Percentiles rank a stretch among this genome's conserved stretches.
These are phyloP conservation scores for Scleromitrula shiraiana DNA, from an alignment of 2,329 filamentous ascomycete genomes.

Conservation along the genomic window DNA sequence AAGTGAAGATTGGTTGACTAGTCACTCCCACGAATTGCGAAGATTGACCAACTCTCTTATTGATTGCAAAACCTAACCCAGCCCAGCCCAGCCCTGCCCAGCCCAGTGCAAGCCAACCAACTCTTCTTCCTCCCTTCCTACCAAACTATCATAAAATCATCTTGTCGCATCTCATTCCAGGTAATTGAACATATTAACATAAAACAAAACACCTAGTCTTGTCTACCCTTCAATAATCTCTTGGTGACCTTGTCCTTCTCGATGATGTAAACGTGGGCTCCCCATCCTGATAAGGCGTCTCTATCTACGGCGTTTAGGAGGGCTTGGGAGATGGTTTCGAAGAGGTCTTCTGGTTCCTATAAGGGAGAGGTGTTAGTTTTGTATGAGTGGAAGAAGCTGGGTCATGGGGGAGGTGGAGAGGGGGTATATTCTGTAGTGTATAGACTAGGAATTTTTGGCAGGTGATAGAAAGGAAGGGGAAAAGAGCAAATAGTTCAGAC, in stretches of 20 bases:
- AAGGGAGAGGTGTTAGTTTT: conserved; percentile 5
- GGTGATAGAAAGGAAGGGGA: background rate
- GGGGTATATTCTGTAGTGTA: background rate
- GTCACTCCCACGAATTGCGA: no score
- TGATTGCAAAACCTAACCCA: no score
- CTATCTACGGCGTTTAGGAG: conserved; percentile 92
- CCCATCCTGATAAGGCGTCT: conserved; percentile 95
- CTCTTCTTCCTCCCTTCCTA: no score
- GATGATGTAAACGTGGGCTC: conserved; percentile 97
- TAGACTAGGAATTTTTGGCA: background rate
- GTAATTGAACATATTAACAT: no score
- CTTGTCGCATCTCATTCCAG: no score
- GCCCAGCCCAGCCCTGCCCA: no score
- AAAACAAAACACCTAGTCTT: conserved; percentile 76
- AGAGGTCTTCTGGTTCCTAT: conserved; percentile 84
- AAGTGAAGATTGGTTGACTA: no score
- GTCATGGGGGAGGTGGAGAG: background rate
- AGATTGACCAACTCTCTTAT: no score
- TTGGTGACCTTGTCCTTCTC: conserved; percentile 99
- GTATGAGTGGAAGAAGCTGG: background rate
- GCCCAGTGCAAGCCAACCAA: no score
- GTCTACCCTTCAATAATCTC: conserved; percentile 93
- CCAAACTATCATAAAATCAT: no score
- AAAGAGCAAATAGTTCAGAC: background rate
- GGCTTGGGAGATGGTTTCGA: conserved; percentile 96